Percentiles rank a stretch among this genome's conserved stretches.
phyloP scores from a whole-genome alignment of 306 rosid genomes.

The Prunus persica region DNA sequence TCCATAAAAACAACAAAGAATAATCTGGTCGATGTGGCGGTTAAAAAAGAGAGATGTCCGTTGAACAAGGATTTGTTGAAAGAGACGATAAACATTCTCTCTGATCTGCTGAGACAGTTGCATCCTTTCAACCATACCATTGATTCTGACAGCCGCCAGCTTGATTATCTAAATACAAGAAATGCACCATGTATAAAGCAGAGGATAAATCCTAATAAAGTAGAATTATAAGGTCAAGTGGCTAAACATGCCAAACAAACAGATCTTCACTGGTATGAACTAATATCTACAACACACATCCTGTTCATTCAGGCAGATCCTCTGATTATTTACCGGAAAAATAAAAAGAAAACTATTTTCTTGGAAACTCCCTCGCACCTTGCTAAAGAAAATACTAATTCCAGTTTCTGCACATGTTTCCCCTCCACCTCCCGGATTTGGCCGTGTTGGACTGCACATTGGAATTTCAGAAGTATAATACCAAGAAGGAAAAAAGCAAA shows the following conservation, averaged over 20 bases:
- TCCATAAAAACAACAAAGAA: slow-evolving; percentile 95
- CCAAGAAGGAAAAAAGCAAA: slow-evolving; percentile 1
- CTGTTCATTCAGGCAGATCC: background rate
- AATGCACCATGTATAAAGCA: too few relatives aligned
- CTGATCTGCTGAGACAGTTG: slow-evolving; percentile 84
- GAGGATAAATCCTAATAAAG: background rate
- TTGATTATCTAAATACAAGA: slow-evolving; percentile 60
- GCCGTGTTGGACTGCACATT: slow-evolving; percentile 85
- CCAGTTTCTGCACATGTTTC: slow-evolving; percentile 99
- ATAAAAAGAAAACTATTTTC: background rate
- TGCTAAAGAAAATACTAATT: slow-evolving; percentile 78
- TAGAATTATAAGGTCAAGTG: background rate
- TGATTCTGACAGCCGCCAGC: slow-evolving; percentile 97
- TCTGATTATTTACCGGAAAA: slow-evolving; percentile 4
- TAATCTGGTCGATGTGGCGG: slow-evolving; percentile 94
- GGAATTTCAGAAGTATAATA: slow-evolving; percentile 13
- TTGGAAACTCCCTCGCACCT: slow-evolving; percentile 49
- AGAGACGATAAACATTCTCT: slow-evolving; percentile 87
- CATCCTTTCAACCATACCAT: slow-evolving; percentile 95
- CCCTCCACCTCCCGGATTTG: slow-evolving; percentile 97
- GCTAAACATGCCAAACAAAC: background rate
- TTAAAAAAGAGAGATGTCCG: slow-evolving; percentile 78
- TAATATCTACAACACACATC: background rate
- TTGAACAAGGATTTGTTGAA: slow-evolving; percentile 80
- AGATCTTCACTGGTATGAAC: background rate